These are phyloP conservation scores for Apophysomyces ossiformis DNA, from an alignment of 371 early-diverging fungal genomes.

Conservation along the genomic window DNA sequence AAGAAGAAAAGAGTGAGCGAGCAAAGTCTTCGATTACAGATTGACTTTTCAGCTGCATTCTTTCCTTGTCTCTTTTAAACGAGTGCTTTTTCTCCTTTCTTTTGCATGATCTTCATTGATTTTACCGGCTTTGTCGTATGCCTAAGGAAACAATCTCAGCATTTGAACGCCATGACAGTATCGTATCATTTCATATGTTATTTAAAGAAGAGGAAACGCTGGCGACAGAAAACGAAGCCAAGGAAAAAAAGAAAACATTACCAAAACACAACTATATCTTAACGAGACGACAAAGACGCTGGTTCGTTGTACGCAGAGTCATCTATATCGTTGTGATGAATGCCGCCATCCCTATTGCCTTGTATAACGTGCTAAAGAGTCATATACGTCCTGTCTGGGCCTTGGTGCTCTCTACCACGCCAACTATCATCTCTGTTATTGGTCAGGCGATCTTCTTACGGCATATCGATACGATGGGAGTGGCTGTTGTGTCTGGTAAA, in stretches of 20 bases:
- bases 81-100: not conserved
- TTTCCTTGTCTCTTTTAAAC: not conserved
- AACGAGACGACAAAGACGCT: conserved; percentile 17
- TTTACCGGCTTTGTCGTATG: not conserved
- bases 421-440: conserved; percentile 43
- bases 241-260: not conserved
- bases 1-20: not conserved
- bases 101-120: conserved; percentile 1
- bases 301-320: conserved; percentile 23
- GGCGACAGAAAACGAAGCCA: not conserved
- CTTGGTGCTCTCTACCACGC: conserved; percentile 43
- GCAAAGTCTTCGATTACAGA: not conserved
- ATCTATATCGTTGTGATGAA: conserved; percentile 39
- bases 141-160: not conserved
- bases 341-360: conserved; percentile 40
- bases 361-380: conserved; percentile 40
- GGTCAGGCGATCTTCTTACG: conserved; percentile 37
- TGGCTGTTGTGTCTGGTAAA: conserved; percentile 45
- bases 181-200: conserved; percentile 10
- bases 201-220: not conserved
- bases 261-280: conserved; percentile 6
- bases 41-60: conserved; percentile 12
- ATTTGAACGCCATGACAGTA: conserved; percentile 5
- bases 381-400: conserved; percentile 49
- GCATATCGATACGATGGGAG: conserved; percentile 41